Evolutionary conservation across 169 alveolate genomes (phyloP).

Genomic region (Perkinsus olseni): DNA sequence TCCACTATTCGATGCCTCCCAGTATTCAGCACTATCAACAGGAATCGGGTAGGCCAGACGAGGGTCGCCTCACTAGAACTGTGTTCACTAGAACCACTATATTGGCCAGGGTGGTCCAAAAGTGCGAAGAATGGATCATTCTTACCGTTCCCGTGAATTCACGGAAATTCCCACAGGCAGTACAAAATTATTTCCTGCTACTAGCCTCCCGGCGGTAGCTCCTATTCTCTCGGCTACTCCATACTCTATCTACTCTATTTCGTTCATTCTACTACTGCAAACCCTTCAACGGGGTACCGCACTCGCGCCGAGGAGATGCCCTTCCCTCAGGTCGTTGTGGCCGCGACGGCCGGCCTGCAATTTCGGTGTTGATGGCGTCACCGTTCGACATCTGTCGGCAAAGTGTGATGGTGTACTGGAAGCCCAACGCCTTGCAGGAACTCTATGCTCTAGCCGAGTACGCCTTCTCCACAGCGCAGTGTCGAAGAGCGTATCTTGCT

Average conservation of each 20-base stretch:
- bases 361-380: background rate
- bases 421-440: background rate
- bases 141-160: too few relatives aligned
- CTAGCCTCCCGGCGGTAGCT: too few relatives aligned
- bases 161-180: too few relatives aligned
- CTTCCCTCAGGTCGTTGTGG: background rate
- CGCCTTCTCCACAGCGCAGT: background rate
- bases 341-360: background rate
- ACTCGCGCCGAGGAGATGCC: background rate
- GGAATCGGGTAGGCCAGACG: slow-evolving; percentile 63
- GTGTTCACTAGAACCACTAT: too few relatives aligned
- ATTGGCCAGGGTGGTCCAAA: too few relatives aligned
- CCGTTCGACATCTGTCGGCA: background rate
- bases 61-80: too few relatives aligned
- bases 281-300: background rate
- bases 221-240: too few relatives aligned
- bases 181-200: too few relatives aligned
- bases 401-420: background rate
- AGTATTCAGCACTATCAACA: slow-evolving; percentile 88
- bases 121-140: too few relatives aligned
- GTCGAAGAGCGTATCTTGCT: background rate
- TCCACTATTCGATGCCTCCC: slow-evolving; percentile 89
- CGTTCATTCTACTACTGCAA: too few relatives aligned
- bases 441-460: background rate
- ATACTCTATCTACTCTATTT: too few relatives aligned